Evolutionary conservation across 106 monocot species (phyloP), one percentile per base, ranked within the genome.

Genomic region (Allium cepa): DNA sequence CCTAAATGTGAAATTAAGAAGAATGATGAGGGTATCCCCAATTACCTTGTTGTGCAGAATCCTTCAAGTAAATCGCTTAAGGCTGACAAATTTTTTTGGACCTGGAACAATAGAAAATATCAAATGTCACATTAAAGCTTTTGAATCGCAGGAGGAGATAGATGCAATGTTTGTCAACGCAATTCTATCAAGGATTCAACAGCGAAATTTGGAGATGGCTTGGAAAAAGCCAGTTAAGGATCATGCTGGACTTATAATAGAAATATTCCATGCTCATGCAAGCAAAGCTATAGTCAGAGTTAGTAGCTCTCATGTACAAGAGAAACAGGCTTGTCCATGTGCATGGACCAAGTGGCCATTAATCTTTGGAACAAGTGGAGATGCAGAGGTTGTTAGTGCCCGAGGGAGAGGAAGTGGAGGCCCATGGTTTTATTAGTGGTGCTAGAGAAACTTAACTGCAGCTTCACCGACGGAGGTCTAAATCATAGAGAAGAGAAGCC

Each of bases 201-300:
- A 92, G 62, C 84, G 97, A 47, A 97, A 97, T 72, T 81, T 97
- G 62, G 97, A 97, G 92, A 70, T 76, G 77, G 80, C 82, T 70
- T 97, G 88, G 84, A 82, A 77, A 71, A 92, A 89, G 45, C 97
- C 92, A 46, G 97, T 97, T 72, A 71, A 92, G 69, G 92, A 97
- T 79, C 86, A 92, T 53, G 79, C 92, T 64, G 92, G 86, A 27
- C 80, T 97, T 64, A 97, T 97, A 68, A 97, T 97, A 61, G 89
- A 92, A 64, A 97, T 97, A 68, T 97, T 97, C 73, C 81, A 97
- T 79, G 89, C 92, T 69, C 97, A 97, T 90, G 97, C 97, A 55
- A 89, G 92, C 79, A 97, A 92, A 71, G 4, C 45, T 58, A 56
- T 46, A 96, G 96, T 83, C 96, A 53, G 96, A 95, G 68, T 81